Percentiles rank a stretch among this genome's conserved stretches.
Evolutionary conservation across 352 stramenopile species (phyloP).

Genomic region (Globisporangium okanoganense): DNA sequence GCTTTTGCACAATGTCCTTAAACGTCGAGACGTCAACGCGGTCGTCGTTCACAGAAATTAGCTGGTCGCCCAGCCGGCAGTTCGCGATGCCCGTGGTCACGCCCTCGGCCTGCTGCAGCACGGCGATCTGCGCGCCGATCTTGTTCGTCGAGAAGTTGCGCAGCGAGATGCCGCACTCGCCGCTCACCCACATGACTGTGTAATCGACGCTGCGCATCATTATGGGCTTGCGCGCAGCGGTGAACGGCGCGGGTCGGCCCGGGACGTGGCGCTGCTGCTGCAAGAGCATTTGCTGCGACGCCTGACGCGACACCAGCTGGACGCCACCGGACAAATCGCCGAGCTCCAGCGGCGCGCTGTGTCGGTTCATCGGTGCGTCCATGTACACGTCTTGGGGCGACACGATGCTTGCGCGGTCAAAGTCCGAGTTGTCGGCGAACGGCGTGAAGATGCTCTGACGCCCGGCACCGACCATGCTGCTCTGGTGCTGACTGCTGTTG

Average conservation of each 20-base stretch:
- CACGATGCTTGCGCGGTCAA: conserved; percentile 12
- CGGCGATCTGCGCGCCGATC: conserved; percentile 73
- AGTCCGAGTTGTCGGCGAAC: conserved; percentile 14
- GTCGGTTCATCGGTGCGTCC: conserved; percentile 1
- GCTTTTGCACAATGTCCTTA: conserved; percentile 72
- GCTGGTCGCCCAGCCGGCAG: conserved; percentile 67
- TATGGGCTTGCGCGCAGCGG: conserved; percentile 3
- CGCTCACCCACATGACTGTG: conserved; percentile 77
- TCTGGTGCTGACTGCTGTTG: not conserved
- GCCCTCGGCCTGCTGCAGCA: conserved; percentile 73
- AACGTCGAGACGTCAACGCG: conserved; percentile 54
- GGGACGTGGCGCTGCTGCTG: conserved; percentile 16
- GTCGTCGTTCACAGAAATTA: conserved; percentile 74
- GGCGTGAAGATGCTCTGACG: conserved; percentile 39
- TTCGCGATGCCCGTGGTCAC: conserved; percentile 77
- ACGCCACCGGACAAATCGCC: conserved; percentile 2
- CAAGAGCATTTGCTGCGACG: conserved; percentile 23
- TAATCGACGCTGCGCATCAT: conserved; percentile 36
- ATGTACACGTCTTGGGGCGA: conserved; percentile 2
- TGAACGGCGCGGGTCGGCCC: not conserved
- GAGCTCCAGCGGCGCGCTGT: conserved; percentile 18
- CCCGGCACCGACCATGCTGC: not conserved
- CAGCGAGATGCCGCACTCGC: conserved; percentile 81
- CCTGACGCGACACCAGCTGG: conserved; percentile 26
- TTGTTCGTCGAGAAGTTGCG: conserved; percentile 78